Base-by-base conservation (phyloP, 2,329 filamentous ascomycete genomes). In the Hypoxylon sp. region DNA sequence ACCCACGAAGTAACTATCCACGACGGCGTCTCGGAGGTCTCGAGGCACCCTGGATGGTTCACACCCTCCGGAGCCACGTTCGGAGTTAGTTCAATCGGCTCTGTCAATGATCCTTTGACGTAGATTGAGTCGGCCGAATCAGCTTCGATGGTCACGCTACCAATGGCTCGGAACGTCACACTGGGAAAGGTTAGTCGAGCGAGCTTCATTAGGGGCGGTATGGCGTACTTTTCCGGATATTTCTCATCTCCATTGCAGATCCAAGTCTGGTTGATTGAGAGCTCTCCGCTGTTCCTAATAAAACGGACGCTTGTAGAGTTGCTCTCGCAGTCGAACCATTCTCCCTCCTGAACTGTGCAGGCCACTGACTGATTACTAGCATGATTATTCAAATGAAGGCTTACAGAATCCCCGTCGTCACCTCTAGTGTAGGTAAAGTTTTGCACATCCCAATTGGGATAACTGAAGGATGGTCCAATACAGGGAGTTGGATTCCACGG, bases 61-160 rank as follows among this genome's bases (percentile, higher is more conserved):
- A 70, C 68, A 14, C 65, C 68, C 23, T 65, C 53, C 11, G 68
- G 68, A n/a, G 65, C 60, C 1, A 70, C 68, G n/a, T 69, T 61
- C 0, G 68, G 68, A n/a, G 57, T 69, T 3, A 70, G 39, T 25
- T 64, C 63, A 16, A 70, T 65, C 0, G 68, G 68, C 45, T 70
- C 58, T 1, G 55, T 64, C 4, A 70, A 43, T 7, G 61, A 63
- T 21, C 65, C 68, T 48, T 65, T 65, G 46, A 69, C 60, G 47
- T 51, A 50, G 2, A 53, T 47, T 12, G 54, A 63, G 34, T 48
- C 62, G 14, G 30, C 14, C 29, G 57, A 58, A 23, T 58, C 55
- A 14, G 16, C 7, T n/a, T 67, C 58, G 7, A 70, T 47, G 7
- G 54, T 7, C 1, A 32, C 34, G n/a, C 32, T 65, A 3, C 63